A percentile compares a stretch with the other conserved stretches of the same genome.
Conservation (phyloP, 106 monocot species). For the Xerophyta viscosa region DNA sequence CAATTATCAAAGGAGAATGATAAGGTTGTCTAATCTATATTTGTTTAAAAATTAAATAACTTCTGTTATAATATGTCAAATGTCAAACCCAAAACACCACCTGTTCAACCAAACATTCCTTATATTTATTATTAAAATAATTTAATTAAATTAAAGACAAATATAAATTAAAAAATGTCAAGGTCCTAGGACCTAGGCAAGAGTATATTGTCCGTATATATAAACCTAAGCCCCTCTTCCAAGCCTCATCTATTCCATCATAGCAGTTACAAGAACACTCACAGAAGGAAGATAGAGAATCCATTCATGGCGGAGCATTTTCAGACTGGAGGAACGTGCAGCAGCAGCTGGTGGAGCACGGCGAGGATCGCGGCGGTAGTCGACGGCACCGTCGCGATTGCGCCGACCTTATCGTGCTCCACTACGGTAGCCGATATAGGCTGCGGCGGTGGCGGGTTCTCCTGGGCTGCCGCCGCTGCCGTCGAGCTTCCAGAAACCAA, state of each 20-base stretch:
- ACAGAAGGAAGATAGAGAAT: neutral
- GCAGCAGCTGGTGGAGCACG: no score
- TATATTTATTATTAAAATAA: neutral
- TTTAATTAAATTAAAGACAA: neutral
- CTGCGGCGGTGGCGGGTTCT: slow-evolving; percentile 3
- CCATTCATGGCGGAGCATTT: slow-evolving; percentile 25
- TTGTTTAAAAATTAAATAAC: no score
- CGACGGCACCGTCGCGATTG: slow-evolving; percentile 26
- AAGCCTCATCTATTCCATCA: neutral
- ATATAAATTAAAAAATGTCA: neutral
- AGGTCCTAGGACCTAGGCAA: no score
- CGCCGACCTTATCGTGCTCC: slow-evolving; percentile 16
- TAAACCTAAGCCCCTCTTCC: neutral
- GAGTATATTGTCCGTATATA: no score
- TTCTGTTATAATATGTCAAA: no score
- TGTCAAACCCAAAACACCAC: no score
- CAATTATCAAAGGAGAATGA: no score
- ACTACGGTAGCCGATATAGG: slow-evolving; percentile 1
- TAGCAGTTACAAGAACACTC: neutral
- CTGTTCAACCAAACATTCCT: neutral
- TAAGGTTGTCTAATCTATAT: neutral
- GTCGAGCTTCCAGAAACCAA: slow-evolving; percentile 2
- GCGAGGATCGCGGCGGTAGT: no score
- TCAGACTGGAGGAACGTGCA: slow-evolving; percentile 19
- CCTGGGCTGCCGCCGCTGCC: neutral